Conservation (phyloP, 1,284 basidiomycete species). For the Ceratobasidium sp. region DNA sequence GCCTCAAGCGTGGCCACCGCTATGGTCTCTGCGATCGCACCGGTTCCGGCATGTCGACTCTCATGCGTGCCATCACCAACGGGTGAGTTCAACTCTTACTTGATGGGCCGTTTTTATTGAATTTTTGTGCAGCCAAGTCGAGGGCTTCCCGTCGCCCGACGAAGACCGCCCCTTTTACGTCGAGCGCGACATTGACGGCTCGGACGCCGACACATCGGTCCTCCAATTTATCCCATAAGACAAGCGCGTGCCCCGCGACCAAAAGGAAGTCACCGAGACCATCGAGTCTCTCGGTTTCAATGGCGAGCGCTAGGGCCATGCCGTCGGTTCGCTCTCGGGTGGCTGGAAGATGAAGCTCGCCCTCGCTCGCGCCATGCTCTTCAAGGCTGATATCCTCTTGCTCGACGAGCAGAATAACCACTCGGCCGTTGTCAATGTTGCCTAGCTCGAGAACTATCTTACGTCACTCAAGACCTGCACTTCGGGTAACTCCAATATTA, state of each 20-base stretch:
- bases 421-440: constrained; percentile 95
- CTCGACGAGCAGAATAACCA: constrained; percentile 99
- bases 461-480: too few relatives aligned
- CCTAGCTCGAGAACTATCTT: constrained; percentile 97
- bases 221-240: constrained; percentile 90
- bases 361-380: too few relatives aligned
- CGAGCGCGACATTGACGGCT: constrained; percentile 98
- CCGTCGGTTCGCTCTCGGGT: too few relatives aligned
- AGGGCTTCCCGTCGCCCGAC: constrained; percentile 96
- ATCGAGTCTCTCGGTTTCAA: constrained; percentile 93
- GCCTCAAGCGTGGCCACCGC: too few relatives aligned
- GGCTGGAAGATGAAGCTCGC: too few relatives aligned
- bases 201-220: too few relatives aligned
- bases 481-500: constrained; percentile 74
- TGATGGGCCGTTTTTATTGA: constrained; percentile 35
- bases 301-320: constrained; percentile 84
- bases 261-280: constrained; percentile 82
- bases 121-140: constrained; percentile 77
- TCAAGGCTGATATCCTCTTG: too few relatives aligned
- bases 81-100: too few relatives aligned
- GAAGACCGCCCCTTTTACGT: constrained; percentile 99
- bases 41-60: constrained; percentile 98
- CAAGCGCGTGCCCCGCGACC: constrained; percentile 81
- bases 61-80: constrained; percentile 97
- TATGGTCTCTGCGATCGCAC: constrained; percentile 99